Evolutionary conservation across 176 grass and related monocot species (phyloP).

Genomic region (Ananas comosus): DNA sequence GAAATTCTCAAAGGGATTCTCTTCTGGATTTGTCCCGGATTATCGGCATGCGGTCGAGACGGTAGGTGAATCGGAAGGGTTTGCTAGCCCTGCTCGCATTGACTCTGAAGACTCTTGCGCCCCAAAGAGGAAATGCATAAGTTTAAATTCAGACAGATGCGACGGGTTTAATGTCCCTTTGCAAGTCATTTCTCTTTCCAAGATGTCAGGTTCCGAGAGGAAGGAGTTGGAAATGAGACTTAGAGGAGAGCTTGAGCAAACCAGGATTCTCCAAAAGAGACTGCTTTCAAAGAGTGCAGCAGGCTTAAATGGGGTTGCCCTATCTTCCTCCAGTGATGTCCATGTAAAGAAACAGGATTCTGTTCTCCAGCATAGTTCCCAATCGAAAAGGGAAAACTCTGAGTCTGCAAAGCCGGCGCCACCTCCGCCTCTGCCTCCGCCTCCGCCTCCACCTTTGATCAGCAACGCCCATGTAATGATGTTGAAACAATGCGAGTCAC

Average conservation of each 20-base stretch:
- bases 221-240: conserved; percentile 50
- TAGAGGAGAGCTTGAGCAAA: conserved; percentile 48
- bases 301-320: conserved; percentile 18
- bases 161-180: conserved; percentile 41
- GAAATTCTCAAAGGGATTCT: conserved; percentile 72
- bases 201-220: conserved; percentile 37
- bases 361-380: conserved; percentile 19
- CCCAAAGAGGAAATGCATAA: conserved; percentile 58
- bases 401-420: conserved; percentile 29
- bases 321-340: conserved; percentile 22
- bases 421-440: conserved; percentile 1
- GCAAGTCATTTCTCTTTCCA: conserved; percentile 41
- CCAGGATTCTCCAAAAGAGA: conserved; percentile 44
- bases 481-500: conserved; percentile 62
- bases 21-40: conserved; percentile 70
- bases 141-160: conserved; percentile 24
- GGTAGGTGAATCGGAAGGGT: conserved; percentile 50
- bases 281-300: conserved; percentile 25
- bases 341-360: conserved; percentile 21
- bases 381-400: conserved; percentile 37
- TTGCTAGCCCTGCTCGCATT: conserved; percentile 36
- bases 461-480: conserved; percentile 32
- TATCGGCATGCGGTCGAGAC: conserved; percentile 68
- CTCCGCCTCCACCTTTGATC: conserved; percentile 16
- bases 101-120: conserved; percentile 66